A percentile compares a stretch with the other conserved stretches of the same genome.
phyloP scores from a whole-genome alignment of 257 asterid genomes.

The Thymus mandschuricus region DNA sequence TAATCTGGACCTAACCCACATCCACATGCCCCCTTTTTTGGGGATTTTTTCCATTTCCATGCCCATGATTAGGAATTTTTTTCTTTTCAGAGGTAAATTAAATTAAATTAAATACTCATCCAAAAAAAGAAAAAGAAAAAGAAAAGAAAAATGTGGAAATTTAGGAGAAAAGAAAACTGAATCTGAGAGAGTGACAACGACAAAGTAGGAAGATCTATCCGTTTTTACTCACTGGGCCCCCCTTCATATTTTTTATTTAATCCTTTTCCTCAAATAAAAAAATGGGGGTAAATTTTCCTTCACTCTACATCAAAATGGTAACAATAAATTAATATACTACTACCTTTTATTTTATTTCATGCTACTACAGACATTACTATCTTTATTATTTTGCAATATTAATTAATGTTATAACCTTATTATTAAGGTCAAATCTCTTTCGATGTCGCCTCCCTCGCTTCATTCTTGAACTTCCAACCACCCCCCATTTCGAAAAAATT shows the following conservation, averaged over 20 bases:
- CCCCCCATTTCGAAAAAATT: neutral
- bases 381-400: neutral
- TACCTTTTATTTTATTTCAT: neutral
- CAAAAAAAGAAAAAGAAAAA: neutral
- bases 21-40: no score
- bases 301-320: neutral
- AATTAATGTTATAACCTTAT: no score
- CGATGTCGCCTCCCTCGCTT: neutral
- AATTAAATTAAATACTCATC: no score
- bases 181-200: conserved; percentile 10
- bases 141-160: conserved; percentile 7
- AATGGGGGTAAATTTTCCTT: neutral
- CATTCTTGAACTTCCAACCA: neutral
- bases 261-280: neutral
- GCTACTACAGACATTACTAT: no score
- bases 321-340: neutral
- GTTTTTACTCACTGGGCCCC: neutral
- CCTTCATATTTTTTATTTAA: neutral
- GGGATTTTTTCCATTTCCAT: no score
- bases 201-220: conserved; percentile 23
- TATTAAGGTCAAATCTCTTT: conserved; percentile 16
- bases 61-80: no score
- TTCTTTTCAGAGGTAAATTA: no score
- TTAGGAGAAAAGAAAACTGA: conserved; percentile 6
- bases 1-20: no score